A percentile compares a stretch with the other conserved stretches of the same genome.
These are phyloP conservation scores for Tricholoma hemisulphureum DNA, from an alignment of 768 basidiomycete genomes.

Conservation along the genomic window DNA sequence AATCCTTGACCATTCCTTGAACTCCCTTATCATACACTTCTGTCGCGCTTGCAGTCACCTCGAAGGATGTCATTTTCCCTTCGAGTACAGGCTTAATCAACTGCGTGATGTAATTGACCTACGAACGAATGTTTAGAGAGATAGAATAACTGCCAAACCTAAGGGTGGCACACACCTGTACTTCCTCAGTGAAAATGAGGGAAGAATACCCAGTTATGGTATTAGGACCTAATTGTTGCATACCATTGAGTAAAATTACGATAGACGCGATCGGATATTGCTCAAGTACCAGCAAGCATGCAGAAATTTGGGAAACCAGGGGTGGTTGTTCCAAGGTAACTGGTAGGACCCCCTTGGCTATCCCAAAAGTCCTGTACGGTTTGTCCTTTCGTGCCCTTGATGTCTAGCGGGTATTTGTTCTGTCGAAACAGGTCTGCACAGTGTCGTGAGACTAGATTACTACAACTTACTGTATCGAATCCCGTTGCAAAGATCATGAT, in stretches of 20 bases:
- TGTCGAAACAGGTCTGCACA: constrained; percentile 8
- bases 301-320: constrained; percentile 50
- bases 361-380: constrained; percentile 42
- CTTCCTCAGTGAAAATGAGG: constrained; percentile 42
- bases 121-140: background rate
- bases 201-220: constrained; percentile 44
- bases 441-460: background rate
- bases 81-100: constrained; percentile 23
- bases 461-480: constrained; percentile 24
- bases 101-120: constrained; percentile 41
- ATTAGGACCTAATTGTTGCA: constrained; percentile 40
- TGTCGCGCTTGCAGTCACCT: constrained; percentile 18
- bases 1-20: constrained; percentile 21
- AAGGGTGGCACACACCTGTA: constrained; percentile 31
- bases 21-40: constrained; percentile 21
- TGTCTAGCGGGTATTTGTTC: constrained; percentile 34
- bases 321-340: constrained; percentile 42
- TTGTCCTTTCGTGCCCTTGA: constrained; percentile 28
- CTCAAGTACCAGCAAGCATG: constrained; percentile 33
- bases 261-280: background rate
- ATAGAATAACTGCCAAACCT: background rate
- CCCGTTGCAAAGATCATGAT: constrained; percentile 42
- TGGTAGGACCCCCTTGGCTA: constrained; percentile 39
- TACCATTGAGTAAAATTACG: background rate
- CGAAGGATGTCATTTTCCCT: constrained; percentile 12